Percentiles rank a stretch among this genome's conserved stretches.
Evolutionary conservation across 2,329 filamentous ascomycete genomes (phyloP).

Genomic region (Trichoderma citrinoviride): DNA sequence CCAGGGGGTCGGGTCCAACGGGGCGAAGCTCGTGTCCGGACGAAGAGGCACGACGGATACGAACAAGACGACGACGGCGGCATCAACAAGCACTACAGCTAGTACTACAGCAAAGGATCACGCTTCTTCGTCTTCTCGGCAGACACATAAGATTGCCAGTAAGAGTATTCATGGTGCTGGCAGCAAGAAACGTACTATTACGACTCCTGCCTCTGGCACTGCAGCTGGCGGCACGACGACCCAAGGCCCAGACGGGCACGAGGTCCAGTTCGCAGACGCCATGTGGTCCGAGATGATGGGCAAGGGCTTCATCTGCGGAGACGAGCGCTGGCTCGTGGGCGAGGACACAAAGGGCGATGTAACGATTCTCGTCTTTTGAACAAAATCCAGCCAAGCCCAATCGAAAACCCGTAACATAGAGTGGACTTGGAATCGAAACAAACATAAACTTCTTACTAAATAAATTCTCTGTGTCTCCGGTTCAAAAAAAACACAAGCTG

Average conservation of each 20-base stretch:
- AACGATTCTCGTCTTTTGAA: conserved; percentile 53
- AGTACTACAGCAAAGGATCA: too few relatives aligned
- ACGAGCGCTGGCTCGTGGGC: conserved; percentile 61
- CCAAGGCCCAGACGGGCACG: conserved; percentile 29
- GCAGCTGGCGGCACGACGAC: not conserved
- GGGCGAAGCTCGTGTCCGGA: not conserved
- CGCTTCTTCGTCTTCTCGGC: too few relatives aligned
- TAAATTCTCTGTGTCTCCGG: too few relatives aligned
- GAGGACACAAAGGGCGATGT: conserved; percentile 52
- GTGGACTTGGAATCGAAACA: too few relatives aligned
- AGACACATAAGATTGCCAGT: too few relatives aligned
- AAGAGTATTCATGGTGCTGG: too few relatives aligned
- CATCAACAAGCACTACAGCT: not conserved
- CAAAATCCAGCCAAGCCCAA: not conserved
- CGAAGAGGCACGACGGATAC: not conserved
- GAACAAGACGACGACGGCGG: not conserved
- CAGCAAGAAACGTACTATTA: too few relatives aligned
- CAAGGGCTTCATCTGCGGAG: conserved; percentile 55
- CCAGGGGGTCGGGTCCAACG: conserved; percentile 26
- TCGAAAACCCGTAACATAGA: too few relatives aligned
- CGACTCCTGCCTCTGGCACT: too few relatives aligned
- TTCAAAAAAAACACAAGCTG: too few relatives aligned
- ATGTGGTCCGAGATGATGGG: conserved; percentile 49
- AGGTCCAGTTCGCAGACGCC: conserved; percentile 43
- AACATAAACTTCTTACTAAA: too few relatives aligned